Evolutionary conservation across 441 rosid species (phyloP).

Genomic region (Populus hybrid): DNA sequence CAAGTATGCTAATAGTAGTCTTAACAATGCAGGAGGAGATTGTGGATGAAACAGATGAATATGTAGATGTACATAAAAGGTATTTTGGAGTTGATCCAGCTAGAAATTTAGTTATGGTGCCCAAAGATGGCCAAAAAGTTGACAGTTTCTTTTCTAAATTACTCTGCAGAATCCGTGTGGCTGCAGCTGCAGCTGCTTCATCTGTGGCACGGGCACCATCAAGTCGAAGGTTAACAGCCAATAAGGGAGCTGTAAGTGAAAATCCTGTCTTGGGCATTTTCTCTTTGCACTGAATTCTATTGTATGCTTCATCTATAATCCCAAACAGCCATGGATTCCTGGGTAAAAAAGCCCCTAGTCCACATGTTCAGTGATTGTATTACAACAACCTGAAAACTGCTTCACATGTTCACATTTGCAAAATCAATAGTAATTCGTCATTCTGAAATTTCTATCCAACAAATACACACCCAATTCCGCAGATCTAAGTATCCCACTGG

Average conservation of each 20-base stretch:
- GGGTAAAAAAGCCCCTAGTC: not conserved
- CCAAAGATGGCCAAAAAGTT: not conserved
- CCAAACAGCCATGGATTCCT: not conserved
- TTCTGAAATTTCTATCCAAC: not conserved
- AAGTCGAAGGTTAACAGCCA: slow-evolving; percentile 57
- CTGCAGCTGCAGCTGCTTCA: slow-evolving; percentile 98
- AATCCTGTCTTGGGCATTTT: not conserved
- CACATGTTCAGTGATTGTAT: not conserved
- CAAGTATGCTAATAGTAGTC: slow-evolving; percentile 5
- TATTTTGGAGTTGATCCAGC: slow-evolving; percentile 13
- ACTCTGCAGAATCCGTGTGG: slow-evolving; percentile 84
- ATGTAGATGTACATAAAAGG: slow-evolving; percentile 97
- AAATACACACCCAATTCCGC: too few species aligned
- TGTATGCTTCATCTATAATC: not conserved
- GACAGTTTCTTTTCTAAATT: not conserved
- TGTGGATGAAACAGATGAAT: slow-evolving; percentile 98
- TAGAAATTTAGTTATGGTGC: not conserved
- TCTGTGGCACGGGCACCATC: slow-evolving; percentile 91
- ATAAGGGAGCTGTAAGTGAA: slow-evolving; percentile 69
- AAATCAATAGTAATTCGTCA: not conserved
- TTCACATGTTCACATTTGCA: not conserved
- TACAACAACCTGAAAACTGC: not conserved
- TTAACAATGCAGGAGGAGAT: slow-evolving; percentile 75
- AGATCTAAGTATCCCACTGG: not conserved
- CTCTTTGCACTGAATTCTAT: not conserved